These are phyloP conservation scores for Phytophthora aleatoria DNA, from an alignment of 352 stramenopile genomes.

Conservation along the genomic window DNA sequence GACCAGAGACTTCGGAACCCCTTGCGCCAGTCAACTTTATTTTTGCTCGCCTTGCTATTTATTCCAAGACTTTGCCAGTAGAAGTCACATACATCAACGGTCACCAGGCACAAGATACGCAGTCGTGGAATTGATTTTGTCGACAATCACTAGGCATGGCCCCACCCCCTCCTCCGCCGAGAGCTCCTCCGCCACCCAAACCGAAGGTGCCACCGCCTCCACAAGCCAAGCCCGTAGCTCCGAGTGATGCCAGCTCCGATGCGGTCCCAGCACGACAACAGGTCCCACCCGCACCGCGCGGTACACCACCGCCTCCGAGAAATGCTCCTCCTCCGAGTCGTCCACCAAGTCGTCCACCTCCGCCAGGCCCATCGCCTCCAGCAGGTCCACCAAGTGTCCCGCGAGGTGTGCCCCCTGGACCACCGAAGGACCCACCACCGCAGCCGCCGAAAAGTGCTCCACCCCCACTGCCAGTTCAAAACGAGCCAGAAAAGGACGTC, in stretches of 20 bases:
- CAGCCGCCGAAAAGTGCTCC: constrained; percentile 57
- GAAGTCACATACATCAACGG: neutral
- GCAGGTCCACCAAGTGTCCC: constrained; percentile 22
- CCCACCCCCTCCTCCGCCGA: constrained; percentile 25
- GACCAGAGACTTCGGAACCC: neutral
- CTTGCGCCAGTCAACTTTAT: constrained; percentile 6
- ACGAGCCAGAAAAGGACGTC: constrained; percentile 8
- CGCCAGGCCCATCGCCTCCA: constrained; percentile 1
- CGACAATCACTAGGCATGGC: constrained; percentile 17
- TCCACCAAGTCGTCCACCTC: constrained; percentile 30
- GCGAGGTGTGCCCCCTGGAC: constrained; percentile 48
- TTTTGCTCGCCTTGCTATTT: constrained; percentile 19
- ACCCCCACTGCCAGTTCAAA: constrained; percentile 24
- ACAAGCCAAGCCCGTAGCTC: constrained; percentile 14
- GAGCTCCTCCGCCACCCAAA: constrained; percentile 26
- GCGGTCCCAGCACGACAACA: neutral
- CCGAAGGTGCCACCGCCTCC: constrained; percentile 22
- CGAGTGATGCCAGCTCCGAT: neutral
- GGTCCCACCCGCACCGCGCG: neutral
- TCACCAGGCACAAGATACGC: constrained; percentile 27
- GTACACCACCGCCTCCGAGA: constrained; percentile 8
- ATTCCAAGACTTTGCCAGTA: constrained; percentile 7
- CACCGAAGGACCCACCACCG: constrained; percentile 52
- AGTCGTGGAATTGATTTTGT: neutral
- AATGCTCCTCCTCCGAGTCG: constrained; percentile 13